These are phyloP conservation scores for Zelopaecilomyces penicillatus DNA, from an alignment of 2,329 filamentous ascomycete species.

Conservation along the genomic window DNA sequence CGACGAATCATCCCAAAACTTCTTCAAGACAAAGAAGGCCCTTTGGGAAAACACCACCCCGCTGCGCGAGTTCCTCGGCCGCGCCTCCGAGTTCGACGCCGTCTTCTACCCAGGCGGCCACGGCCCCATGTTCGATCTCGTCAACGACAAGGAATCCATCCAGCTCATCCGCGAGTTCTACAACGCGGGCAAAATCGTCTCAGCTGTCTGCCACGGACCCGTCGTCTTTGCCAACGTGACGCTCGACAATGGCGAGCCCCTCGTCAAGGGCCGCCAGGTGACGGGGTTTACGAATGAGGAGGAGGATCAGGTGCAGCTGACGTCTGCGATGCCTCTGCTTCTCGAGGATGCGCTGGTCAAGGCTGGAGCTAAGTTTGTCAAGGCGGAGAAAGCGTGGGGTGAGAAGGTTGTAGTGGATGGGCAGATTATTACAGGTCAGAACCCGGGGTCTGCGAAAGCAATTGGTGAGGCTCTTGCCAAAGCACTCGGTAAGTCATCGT, in stretches of 20 bases:
- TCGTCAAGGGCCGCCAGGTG: slow-evolving; percentile 48
- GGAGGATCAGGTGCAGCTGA: slow-evolving; percentile 37
- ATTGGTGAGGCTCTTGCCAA: slow-evolving; percentile 45
- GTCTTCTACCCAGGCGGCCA: slow-evolving; percentile 50
- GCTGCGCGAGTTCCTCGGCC: slow-evolving; percentile 47
- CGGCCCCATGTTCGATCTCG: slow-evolving; percentile 61
- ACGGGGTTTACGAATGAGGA: slow-evolving; percentile 57
- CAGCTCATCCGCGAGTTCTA: slow-evolving; percentile 55
- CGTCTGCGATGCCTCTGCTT: slow-evolving; percentile 48
- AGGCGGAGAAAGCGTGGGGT: slow-evolving; percentile 42
- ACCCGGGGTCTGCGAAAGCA: slow-evolving; percentile 42
- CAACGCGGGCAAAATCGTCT: slow-evolving; percentile 51
- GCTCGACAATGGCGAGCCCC: slow-evolving; percentile 37
- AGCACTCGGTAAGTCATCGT: slow-evolving; percentile 16
- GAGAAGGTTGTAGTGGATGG: slow-evolving; percentile 43
- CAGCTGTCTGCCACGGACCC: slow-evolving; percentile 63
- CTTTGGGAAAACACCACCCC: slow-evolving; percentile 57
- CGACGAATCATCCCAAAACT: slow-evolving; percentile 44
- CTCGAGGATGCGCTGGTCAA: slow-evolving; percentile 48
- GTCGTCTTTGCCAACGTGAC: slow-evolving; percentile 53
- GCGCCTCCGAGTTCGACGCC: slow-evolving; percentile 54
- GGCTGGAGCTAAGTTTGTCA: slow-evolving; percentile 46
- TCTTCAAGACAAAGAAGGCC: slow-evolving; percentile 45
- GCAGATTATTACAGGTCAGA: slow-evolving; percentile 49
- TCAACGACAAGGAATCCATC: slow-evolving; percentile 46